Evolutionary conservation across 441 rosid genomes (phyloP).

Genomic region (Arabidopsis hybrid): DNA sequence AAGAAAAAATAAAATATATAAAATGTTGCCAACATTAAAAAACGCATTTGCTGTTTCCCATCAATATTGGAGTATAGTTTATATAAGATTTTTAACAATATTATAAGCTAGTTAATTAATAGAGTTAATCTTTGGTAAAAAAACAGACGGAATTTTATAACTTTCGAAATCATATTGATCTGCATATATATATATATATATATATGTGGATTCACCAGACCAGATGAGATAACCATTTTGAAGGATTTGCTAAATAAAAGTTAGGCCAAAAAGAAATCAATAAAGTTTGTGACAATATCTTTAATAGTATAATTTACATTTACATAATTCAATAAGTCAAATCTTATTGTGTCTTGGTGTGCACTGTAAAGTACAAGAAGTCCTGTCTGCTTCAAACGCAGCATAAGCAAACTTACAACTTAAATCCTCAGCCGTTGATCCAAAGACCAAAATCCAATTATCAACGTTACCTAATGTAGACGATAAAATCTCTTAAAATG

Average conservation of each 20-base stretch:
- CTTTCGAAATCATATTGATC: neutral
- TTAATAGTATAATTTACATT: neutral
- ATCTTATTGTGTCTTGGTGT: conserved; percentile 14
- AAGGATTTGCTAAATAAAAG: neutral
- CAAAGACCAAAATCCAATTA: neutral
- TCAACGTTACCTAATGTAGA: conserved; percentile 23
- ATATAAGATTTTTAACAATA: neutral
- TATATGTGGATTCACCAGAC: neutral
- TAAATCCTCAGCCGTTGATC: conserved; percentile 23
- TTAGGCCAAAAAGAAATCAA: conserved; percentile 25
- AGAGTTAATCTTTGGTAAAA: too few relatives aligned
- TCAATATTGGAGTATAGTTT: neutral
- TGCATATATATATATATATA: too few relatives aligned
- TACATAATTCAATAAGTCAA: conserved; percentile 27
- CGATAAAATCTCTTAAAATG: neutral
- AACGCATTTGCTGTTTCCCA: neutral
- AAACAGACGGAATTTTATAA: too few relatives aligned
- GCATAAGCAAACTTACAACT: conserved; percentile 26
- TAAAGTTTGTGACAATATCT: neutral
- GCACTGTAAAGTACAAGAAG: conserved; percentile 25
- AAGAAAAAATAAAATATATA: neutral
- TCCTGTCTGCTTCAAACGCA: conserved; percentile 38
- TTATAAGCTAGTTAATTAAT: neutral
- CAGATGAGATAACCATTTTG: neutral
- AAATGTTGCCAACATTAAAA: too few relatives aligned